Base-by-base conservation (phyloP, 2,329 filamentous ascomycete species). In the Biscogniauxia marginata region DNA sequence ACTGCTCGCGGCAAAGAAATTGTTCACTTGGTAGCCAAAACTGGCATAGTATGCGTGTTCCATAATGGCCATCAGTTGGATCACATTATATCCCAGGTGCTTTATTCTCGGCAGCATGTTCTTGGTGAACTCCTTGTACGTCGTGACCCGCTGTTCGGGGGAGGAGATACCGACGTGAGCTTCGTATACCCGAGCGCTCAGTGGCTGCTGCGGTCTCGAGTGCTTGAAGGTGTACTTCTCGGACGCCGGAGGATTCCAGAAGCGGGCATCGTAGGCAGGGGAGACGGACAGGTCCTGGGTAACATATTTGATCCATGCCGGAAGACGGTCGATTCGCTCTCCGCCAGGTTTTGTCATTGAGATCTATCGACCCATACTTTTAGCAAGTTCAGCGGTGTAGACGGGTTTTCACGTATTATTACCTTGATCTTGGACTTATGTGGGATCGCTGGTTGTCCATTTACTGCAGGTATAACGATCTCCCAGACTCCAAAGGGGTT, bases 21-120 rank as follows among this genome's bases (percentile, higher is more conserved):
- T 97, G 79, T 98, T 99, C 76, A 99, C 86, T 75, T 99, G 95
- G 74, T 99, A 99, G 48, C 95, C 95, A 68, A 99, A 99, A 70
- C 93, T 98, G 67, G 95, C 95, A 73, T 99, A 99, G 80, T 99
- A 99, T 50, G 95, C 95, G 75, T 99, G 95, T 72, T 99, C 95
- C 93, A 99, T 99, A 70, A 99, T 83, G 47, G 95, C 95, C 95
- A 99, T 99, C 62, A 99, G 81, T 73, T 99, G 95, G 65, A 99
- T 98, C 53, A 93, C 90, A 71, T 99, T 98, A 79, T 99, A 99
- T 44, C 93, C 95, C 46, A 98, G 80, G 62, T 86, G 79, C 70
- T 93, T 88, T 76, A 99, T 98, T 56, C 93, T 85, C 16, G 93
- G 93, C 7, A 99, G 83, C 82, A 96, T 92, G 73, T 90, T 91